A percentile compares a stretch with the other conserved stretches of the same genome.
Conservation (phyloP, 2,329 filamentous ascomycete genomes). For the Camptophora hylomeconis region DNA sequence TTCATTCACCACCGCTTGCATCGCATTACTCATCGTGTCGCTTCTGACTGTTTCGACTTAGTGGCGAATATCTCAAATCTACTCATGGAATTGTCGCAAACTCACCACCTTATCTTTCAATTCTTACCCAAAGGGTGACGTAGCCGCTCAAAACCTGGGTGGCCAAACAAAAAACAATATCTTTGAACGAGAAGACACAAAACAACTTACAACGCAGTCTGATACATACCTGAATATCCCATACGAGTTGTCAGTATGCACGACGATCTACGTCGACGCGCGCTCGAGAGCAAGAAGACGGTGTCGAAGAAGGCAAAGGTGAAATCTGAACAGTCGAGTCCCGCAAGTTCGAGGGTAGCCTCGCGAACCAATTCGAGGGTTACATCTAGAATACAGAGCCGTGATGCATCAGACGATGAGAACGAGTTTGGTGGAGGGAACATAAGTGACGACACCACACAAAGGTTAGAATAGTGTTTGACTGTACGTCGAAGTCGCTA, state of each 20-base stretch:
- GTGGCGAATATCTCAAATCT: no score
- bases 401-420: slow-evolving; percentile 47
- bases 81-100: no score
- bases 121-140: slow-evolving; percentile 3
- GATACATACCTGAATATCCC: slow-evolving; percentile 1
- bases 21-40: no score
- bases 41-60: no score
- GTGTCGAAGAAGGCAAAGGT: slow-evolving; percentile 50
- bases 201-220: background rate
- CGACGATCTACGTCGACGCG: slow-evolving; percentile 39
- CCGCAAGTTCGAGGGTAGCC: slow-evolving; percentile 37
- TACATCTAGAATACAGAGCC: slow-evolving; percentile 41
- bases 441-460: slow-evolving; percentile 45
- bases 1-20: no score
- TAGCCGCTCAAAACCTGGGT: background rate
- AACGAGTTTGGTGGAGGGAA: slow-evolving; percentile 33
- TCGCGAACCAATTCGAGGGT: slow-evolving; percentile 40
- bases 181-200: background rate
- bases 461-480: slow-evolving; percentile 32
- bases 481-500: slow-evolving; percentile 5
- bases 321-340: slow-evolving; percentile 38
- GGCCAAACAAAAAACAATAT: background rate
- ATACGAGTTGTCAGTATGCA: slow-evolving; percentile 25
- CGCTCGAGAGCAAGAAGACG: slow-evolving; percentile 53
- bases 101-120: no score